phyloP scores from a whole-genome alignment of 306 rosid genomes.

The Pyrus communis region DNA sequence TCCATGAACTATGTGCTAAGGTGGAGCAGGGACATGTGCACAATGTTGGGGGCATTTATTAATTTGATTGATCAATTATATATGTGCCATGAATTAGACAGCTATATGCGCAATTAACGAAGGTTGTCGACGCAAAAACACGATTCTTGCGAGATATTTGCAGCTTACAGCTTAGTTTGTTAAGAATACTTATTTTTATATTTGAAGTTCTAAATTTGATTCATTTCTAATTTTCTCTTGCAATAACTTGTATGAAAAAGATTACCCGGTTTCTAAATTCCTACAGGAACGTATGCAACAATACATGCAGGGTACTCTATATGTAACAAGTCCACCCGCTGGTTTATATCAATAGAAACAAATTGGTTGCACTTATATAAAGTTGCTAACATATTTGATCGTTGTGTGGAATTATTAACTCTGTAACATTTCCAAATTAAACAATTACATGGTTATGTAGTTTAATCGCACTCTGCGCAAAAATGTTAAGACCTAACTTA shows the following conservation, averaged over 20 bases:
- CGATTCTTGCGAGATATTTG: background rate
- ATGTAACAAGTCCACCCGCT: background rate
- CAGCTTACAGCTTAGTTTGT: no score
- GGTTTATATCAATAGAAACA: background rate
- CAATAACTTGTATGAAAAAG: background rate
- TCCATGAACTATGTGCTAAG: constrained; percentile 32
- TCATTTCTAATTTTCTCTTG: no score
- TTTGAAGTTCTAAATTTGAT: background rate
- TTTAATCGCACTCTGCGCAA: background rate
- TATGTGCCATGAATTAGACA: constrained; percentile 3
- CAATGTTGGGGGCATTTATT: constrained; percentile 15
- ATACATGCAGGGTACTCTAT: background rate
- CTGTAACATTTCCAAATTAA: no score
- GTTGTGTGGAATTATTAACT: background rate
- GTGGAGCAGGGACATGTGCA: constrained; percentile 42
- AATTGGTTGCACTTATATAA: background rate
- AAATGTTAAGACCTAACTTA: no score
- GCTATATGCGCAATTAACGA: background rate
- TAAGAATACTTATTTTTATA: no score
- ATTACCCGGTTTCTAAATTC: background rate
- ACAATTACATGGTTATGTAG: background rate
- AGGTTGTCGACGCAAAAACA: background rate
- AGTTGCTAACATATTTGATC: background rate
- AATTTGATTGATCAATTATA: constrained; percentile 14
- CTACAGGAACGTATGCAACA: background rate